phyloP scores from a whole-genome alignment of 139 green algal genomes.

The Closterium sp. region DNA sequence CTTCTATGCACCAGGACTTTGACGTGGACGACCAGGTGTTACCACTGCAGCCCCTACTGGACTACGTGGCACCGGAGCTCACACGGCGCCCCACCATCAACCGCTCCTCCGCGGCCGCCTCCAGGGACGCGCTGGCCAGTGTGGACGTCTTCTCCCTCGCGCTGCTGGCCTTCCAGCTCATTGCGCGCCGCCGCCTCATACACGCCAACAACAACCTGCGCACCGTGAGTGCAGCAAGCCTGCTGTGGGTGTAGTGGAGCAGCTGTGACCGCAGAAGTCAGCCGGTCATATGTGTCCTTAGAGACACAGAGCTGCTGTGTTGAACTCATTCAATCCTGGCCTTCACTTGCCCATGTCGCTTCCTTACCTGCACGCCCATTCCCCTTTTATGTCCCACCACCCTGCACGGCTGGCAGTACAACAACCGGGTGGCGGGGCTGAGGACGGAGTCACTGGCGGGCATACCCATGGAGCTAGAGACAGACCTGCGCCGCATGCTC shows the following conservation, averaged over 20 bases:
- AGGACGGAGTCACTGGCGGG: neutral
- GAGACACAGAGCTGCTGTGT: no score
- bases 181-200: conserved; percentile 12
- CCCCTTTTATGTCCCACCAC: no score
- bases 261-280: neutral
- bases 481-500: conserved; percentile 14
- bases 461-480: conserved; percentile 30
- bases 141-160: conserved; percentile 78
- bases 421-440: conserved; percentile 10
- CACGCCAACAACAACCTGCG: conserved; percentile 38
- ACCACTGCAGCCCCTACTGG: conserved; percentile 65
- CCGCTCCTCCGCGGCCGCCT: neutral
- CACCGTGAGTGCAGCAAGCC: conserved; percentile 26
- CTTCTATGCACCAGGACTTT: conserved; percentile 7
- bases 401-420: conserved; percentile 7
- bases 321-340: no score
- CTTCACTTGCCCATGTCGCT: no score
- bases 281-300: no score
- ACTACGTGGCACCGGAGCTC: conserved; percentile 77
- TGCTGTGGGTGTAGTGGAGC: neutral
- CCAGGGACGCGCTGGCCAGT: conserved; percentile 31
- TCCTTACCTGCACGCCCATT: neutral
- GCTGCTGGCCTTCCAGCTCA: conserved; percentile 63
- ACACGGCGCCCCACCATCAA: conserved; percentile 22
- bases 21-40: conserved; percentile 38